phyloP scores from a whole-genome alignment of 306 rosid species.

The Prunus mira region DNA sequence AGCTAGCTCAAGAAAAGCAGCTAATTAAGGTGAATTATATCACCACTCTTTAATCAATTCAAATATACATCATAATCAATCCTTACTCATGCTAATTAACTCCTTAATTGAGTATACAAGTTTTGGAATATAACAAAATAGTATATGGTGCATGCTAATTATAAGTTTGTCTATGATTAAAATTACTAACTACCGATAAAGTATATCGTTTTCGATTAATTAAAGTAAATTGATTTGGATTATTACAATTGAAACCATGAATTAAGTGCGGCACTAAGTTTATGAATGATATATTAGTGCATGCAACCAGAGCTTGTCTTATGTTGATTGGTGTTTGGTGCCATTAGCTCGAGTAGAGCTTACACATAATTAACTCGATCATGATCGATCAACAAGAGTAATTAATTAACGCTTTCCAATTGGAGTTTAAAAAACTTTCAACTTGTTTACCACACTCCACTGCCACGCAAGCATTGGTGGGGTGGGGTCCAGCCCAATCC shows the following conservation, averaged over 20 bases:
- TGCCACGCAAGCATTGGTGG: constrained; percentile 30
- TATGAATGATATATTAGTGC: not conserved
- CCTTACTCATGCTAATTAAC: not conserved
- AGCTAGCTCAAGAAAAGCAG: not conserved
- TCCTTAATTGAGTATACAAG: not conserved
- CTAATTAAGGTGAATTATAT: not conserved
- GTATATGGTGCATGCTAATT: too few species aligned
- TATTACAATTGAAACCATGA: constrained; percentile 2
- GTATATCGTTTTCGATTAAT: not conserved
- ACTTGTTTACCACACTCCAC: not conserved
- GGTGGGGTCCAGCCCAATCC: constrained; percentile 26
- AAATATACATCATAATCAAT: not conserved
- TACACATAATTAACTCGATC: not conserved
- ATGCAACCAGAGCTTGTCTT: not conserved
- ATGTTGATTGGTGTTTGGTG: not conserved
- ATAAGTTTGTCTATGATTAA: not conserved
- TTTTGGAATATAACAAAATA: too few species aligned
- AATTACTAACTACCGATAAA: not conserved
- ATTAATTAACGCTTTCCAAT: not conserved
- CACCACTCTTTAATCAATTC: not conserved
- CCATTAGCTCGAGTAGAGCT: not conserved
- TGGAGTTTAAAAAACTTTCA: not conserved
- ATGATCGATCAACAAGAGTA: not conserved
- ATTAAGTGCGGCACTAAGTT: constrained; percentile 13
- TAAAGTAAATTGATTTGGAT: not conserved